Base-by-base conservation (phyloP, 176 grass and related monocot species). In the Puya raimondii region DNA sequence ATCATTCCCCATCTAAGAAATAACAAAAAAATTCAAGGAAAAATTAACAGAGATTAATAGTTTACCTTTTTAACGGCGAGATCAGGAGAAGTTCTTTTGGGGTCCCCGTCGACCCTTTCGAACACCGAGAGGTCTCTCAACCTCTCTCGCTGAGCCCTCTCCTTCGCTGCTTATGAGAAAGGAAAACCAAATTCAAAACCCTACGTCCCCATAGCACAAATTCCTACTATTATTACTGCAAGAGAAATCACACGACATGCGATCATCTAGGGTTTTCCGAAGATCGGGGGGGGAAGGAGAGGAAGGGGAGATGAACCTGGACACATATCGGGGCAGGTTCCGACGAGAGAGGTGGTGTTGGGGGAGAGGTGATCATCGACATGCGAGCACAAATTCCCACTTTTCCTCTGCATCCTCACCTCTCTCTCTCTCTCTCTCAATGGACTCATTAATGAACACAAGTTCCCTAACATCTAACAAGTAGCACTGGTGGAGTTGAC, bases 21-120 rank as follows among this genome's bases (percentile, higher is more conserved):
- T 52, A 42, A 26, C 26, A 75, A 64, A 65, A 48, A 65, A 66
- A 17, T n/a, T 4, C 9, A 47, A 52, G 48, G 15, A 25, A 23
- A 48, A 42, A 65, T 17, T 47, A 15, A 10, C 27, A 51, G 51
- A 64, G 64, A 64, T 65, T 70, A 64, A 79, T 5, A 42, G 23
- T 76, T 81, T 69, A 96, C 92, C 84, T 96, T 96, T 65, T 92
- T 96, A 70, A 96, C 86, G 54, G 92, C 92, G 14, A 92, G 76
- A 52, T 61, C 64, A 47, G 81, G 74, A 70, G 92, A 92, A 22
- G 88, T 92, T 74, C 81, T 81, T 33, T 21, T 25, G 9, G 76
- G 81, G 74, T 96, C 69, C 21, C 86, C 74, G 42, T 63, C 42
- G 59, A 85, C 69, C 53, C 92, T 70, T 80, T 96, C 92, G n/a